Conservation (phyloP, 768 basidiomycete genomes). For the Baorangia bicolor region DNA sequence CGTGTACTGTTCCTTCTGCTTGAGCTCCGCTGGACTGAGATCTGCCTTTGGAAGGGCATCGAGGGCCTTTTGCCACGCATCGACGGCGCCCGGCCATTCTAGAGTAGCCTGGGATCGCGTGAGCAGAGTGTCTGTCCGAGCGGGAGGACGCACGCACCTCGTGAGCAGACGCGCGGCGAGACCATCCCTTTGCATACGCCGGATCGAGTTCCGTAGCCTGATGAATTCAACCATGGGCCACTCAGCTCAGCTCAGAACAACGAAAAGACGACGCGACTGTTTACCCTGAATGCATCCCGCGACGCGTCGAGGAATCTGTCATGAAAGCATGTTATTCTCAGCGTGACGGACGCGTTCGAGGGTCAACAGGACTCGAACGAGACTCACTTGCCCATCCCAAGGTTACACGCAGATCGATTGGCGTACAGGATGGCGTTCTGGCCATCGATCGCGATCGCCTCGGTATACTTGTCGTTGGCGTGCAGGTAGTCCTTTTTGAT, state of each 20-base stretch:
- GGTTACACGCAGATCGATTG: not conserved
- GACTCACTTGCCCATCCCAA: not conserved
- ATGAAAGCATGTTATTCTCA: no score
- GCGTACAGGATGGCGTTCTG: not conserved
- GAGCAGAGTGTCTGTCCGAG: no score
- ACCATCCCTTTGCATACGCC: constrained; percentile 2
- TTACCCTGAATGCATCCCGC: not conserved
- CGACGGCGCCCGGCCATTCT: not conserved
- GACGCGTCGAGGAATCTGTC: not conserved
- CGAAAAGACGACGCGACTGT: not conserved
- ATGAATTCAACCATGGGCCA: not conserved
- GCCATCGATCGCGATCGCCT: constrained; percentile 1
- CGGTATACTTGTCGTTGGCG: constrained; percentile 2
- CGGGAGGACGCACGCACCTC: not conserved
- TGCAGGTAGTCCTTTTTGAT: not conserved
- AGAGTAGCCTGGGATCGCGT: not conserved
- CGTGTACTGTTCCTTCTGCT: not conserved
- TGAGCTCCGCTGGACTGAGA: not conserved
- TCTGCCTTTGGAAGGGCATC: not conserved
- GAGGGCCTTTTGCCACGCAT: not conserved
- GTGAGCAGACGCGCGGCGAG: constrained; percentile 1
- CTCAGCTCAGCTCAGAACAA: not conserved
- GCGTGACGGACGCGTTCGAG: not conserved
- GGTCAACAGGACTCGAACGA: not conserved
- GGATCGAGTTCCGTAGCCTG: not conserved